Base-by-base conservation (phyloP, 176 grass and related monocot genomes). In the Triticum monococcum region DNA sequence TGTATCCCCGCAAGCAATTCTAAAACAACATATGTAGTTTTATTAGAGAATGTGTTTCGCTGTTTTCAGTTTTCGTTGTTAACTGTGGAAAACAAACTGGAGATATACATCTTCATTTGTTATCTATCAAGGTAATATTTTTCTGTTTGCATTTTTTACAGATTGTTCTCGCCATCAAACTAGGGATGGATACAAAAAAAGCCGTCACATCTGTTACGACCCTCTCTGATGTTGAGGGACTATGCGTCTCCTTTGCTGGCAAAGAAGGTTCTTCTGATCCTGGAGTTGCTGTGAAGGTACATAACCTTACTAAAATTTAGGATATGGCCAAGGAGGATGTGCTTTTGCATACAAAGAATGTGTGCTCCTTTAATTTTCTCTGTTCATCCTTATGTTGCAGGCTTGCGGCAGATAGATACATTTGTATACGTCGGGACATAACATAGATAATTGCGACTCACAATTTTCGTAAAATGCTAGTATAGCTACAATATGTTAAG, bases 161-260 rank as follows among this genome's bases (percentile, higher is more conserved):
- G 93, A 93, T 95, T 90, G 87, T 95, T 81, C 95, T 98, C 82
- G 95, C 91, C 41, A 92, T 95, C 79, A 98, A 91, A 86, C 79
- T 98, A 65, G 93, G 93, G 31, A 94, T 96, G 93, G 90, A 91
- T 70, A 46, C 72, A 64, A 84, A 89, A 72, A 95, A 98, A 25
- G 94, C 92, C 4, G 13, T 88, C 13, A 78, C 86, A 25, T 91
- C 84, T 35, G 88, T 96, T 72, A 94, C 93, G 50, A 98, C 97
- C 35, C 89, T 98, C 59, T 96, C 94, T 20, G 90, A 94, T 91
- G 97, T 96, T 62, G 92, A 96, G 87, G 93, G 90, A 18, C 33
- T 96, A 81, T 98, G 97, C 68, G 89, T 88, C 33, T 72, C 84
- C 79, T 98, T 96, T 87, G 86, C 94, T 65, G 72, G 90, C 41